A percentile compares a stretch with the other conserved stretches of the same genome.
phyloP scores from a whole-genome alignment of 2,329 filamentous ascomycete species.

The Pestalotiopsis fici region DNA sequence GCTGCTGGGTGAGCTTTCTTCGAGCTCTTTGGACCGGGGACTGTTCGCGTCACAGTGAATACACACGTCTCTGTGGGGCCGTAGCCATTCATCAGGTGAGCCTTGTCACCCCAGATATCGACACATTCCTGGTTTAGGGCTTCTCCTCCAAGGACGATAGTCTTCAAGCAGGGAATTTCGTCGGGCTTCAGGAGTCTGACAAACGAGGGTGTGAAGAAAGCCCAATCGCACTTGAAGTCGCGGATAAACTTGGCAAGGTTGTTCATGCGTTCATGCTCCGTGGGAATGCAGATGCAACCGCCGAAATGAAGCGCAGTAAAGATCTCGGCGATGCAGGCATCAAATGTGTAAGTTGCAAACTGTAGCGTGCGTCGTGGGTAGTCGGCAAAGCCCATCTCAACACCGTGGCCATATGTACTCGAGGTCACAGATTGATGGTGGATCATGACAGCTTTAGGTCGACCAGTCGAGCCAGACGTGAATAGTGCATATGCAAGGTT shows the following conservation, averaged over 20 bases:
- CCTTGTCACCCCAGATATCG: not conserved
- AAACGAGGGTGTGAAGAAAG: slow-evolving; percentile 10
- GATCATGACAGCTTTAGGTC: slow-evolving; percentile 49
- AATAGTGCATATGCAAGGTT: slow-evolving; percentile 41
- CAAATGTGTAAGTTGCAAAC: slow-evolving; percentile 36
- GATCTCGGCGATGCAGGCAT: slow-evolving; percentile 37
- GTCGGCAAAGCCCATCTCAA: not conserved
- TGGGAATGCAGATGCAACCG: slow-evolving; percentile 39
- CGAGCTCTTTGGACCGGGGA: not conserved
- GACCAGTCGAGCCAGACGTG: slow-evolving; percentile 56
- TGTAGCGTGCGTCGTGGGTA: slow-evolving; percentile 16
- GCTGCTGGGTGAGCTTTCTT: not conserved
- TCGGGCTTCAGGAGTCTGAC: slow-evolving; percentile 3
- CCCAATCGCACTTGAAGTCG: slow-evolving; percentile 8
- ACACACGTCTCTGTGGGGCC: slow-evolving; percentile 5
- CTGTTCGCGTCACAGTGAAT: not conserved
- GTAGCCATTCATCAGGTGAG: not conserved
- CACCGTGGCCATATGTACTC: not conserved
- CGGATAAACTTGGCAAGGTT: slow-evolving; percentile 7
- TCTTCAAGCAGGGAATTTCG: not conserved
- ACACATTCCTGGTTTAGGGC: not conserved
- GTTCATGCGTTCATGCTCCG: slow-evolving; percentile 33
- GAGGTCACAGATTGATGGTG: slow-evolving; percentile 5
- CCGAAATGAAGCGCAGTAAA: slow-evolving; percentile 37
- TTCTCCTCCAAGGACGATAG: slow-evolving; percentile 6